phyloP scores from a whole-genome alignment of 2,329 filamentous ascomycete genomes.

The Dactylella cylindrospora region DNA sequence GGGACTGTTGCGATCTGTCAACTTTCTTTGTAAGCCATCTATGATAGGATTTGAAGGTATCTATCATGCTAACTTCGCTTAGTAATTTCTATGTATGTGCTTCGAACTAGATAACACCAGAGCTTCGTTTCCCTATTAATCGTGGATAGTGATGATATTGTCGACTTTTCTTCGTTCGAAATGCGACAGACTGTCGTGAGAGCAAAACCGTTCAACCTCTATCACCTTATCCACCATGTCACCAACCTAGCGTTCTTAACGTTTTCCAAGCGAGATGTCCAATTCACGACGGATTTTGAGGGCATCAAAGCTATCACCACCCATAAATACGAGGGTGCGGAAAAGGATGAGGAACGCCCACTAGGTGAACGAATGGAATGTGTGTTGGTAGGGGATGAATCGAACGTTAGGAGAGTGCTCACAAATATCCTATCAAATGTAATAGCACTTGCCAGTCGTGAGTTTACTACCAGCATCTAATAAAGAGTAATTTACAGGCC shows the following conservation, averaged over 20 bases:
- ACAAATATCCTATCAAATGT: conserved; percentile 48
- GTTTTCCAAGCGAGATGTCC: conserved; percentile 39
- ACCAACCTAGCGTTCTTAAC: conserved; percentile 40
- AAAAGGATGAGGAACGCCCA: conserved; percentile 19
- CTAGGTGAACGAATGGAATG: conserved; percentile 45
- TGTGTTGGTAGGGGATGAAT: conserved; percentile 45
- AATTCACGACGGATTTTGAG: conserved; percentile 37
- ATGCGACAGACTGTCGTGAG: conserved; percentile 39
- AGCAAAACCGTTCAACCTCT: conserved; percentile 45
- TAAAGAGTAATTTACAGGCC: conserved; percentile 38
- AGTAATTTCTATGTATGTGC: conserved; percentile 43
- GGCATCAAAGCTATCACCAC: conserved; percentile 24
- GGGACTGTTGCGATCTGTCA: conserved; percentile 43
- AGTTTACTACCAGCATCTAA: no score
- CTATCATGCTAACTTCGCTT: conserved; percentile 28
- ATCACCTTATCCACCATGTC: conserved; percentile 46
- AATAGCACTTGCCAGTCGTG: no score
- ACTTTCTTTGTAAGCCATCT: conserved; percentile 41
- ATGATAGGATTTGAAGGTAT: not conserved
- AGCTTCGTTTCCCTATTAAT: no score
- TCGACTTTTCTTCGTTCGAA: conserved; percentile 47
- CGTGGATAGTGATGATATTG: conserved; percentile 46
- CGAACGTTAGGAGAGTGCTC: conserved; percentile 45
- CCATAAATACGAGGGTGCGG: conserved; percentile 32
- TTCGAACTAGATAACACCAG: no score